Evolutionary conservation across 257 asterid genomes (phyloP).

Genomic region (Oldenlandia corymbosa): DNA sequence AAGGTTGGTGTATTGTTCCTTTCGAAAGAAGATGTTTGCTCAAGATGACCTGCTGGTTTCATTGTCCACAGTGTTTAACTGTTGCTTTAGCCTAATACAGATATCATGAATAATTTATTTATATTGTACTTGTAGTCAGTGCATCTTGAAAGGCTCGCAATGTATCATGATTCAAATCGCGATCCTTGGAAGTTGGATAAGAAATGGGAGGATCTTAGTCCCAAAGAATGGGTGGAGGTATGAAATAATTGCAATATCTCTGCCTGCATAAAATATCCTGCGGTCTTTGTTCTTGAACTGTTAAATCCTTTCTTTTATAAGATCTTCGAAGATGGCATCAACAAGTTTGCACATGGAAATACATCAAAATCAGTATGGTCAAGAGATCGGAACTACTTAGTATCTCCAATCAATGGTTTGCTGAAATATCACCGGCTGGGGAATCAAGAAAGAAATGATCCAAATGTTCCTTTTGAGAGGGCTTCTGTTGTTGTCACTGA

Average conservation of each 20-base stretch:
- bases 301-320: constrained; percentile 15
- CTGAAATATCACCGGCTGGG: constrained; percentile 95
- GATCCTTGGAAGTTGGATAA: constrained; percentile 88
- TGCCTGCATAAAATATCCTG: background rate
- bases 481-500: constrained; percentile 74
- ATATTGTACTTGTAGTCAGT: constrained; percentile 54
- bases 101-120: constrained; percentile 15
- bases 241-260: background rate
- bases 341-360: constrained; percentile 50
- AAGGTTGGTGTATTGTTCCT: constrained; percentile 50
- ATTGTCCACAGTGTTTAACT: background rate
- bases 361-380: constrained; percentile 57
- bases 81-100: constrained; percentile 5
- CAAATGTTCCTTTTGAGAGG: constrained; percentile 78
- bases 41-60: constrained; percentile 1
- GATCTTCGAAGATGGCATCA: constrained; percentile 94
- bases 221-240: constrained; percentile 96
- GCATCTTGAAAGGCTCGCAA: constrained; percentile 96
- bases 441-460: constrained; percentile 80
- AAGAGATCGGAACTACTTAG: constrained; percentile 60
- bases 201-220: constrained; percentile 94
- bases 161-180: constrained; percentile 85
- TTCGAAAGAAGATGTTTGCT: constrained; percentile 13
- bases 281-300: constrained; percentile 3
- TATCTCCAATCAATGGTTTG: constrained; percentile 91